phyloP scores from a whole-genome alignment of 495 filamentous ascomycete species.

The Annulohypoxylon maeteangense region DNA sequence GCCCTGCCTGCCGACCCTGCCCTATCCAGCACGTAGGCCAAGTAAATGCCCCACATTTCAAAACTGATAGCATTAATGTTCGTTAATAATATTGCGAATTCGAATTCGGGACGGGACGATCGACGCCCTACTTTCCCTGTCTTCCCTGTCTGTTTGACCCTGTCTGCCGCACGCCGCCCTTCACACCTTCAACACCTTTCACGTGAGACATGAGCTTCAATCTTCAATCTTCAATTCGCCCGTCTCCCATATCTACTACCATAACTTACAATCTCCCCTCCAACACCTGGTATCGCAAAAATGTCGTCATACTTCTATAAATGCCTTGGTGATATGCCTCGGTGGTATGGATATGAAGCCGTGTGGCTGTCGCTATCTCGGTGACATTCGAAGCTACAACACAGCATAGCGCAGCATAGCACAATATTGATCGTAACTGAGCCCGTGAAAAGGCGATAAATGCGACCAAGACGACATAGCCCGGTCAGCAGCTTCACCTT shows the following conservation, averaged over 20 bases:
- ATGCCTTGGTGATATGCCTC: not conserved
- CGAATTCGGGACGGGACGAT: constrained; percentile 12
- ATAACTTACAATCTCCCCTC: not conserved
- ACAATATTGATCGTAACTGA: not conserved
- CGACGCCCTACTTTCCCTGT: constrained; percentile 1
- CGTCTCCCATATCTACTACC: not conserved
- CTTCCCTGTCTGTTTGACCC: not conserved
- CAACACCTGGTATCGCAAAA: not conserved
- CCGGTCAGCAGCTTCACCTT: constrained; percentile 4
- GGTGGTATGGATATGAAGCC: not conserved
- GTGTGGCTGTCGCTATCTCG: constrained; percentile 6
- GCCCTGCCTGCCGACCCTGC: not conserved
- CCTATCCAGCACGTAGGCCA: not conserved
- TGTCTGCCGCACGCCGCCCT: constrained; percentile 8
- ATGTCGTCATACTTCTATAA: not conserved
- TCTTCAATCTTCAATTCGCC: not conserved
- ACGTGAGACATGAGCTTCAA: not conserved
- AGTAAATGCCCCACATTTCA: not conserved
- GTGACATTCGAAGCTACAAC: not conserved
- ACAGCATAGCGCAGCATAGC: not conserved
- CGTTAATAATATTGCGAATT: constrained; percentile 19
- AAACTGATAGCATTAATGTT: constrained; percentile 14
- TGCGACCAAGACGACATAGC: not conserved
- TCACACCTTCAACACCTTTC: constrained; percentile 6
- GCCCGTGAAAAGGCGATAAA: not conserved